A percentile compares a stretch with the other conserved stretches of the same genome.
Conservation (phyloP, 2,329 filamentous ascomycete genomes). For the Coniochaeta ligniaria region DNA sequence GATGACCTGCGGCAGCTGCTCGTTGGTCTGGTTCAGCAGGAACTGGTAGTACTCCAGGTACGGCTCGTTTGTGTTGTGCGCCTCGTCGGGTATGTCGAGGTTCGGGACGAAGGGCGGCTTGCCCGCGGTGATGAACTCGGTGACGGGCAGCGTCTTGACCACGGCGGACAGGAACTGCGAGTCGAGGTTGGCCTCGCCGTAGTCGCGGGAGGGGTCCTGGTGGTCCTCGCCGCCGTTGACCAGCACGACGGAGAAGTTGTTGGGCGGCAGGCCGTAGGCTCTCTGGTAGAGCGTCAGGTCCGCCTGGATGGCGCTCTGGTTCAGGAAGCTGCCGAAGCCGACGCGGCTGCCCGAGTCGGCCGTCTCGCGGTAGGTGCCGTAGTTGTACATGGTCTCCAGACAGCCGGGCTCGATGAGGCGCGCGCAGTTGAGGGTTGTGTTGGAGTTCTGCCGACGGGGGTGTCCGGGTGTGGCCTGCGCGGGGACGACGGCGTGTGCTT, state of each 20-base stretch:
- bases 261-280: slow-evolving; percentile 29
- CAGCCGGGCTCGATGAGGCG: slow-evolving; percentile 36
- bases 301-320: slow-evolving; percentile 37
- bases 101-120: slow-evolving; percentile 21
- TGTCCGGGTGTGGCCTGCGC: slow-evolving; percentile 7
- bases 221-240: slow-evolving; percentile 32
- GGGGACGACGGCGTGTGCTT: slow-evolving; percentile 3
- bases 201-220: slow-evolving; percentile 21
- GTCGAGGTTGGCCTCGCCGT: slow-evolving; percentile 20
- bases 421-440: slow-evolving; percentile 15
- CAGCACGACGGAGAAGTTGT: slow-evolving; percentile 33
- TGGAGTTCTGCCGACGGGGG: not conserved
- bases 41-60: slow-evolving; percentile 59
- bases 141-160: slow-evolving; percentile 16
- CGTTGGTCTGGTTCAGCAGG: slow-evolving; percentile 42
- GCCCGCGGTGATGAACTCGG: slow-evolving; percentile 18
- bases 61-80: slow-evolving; percentile 54
- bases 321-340: slow-evolving; percentile 44
- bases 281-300: slow-evolving; percentile 32
- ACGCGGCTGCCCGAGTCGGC: slow-evolving; percentile 36
- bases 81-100: slow-evolving; percentile 13
- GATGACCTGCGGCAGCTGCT: slow-evolving; percentile 51
- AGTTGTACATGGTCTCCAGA: slow-evolving; percentile 39
- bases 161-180: slow-evolving; percentile 13
- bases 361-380: slow-evolving; percentile 35